Evolutionary conservation across 108 stramenopile genomes (phyloP).

Genomic region (Nannochloropsis granulata): DNA sequence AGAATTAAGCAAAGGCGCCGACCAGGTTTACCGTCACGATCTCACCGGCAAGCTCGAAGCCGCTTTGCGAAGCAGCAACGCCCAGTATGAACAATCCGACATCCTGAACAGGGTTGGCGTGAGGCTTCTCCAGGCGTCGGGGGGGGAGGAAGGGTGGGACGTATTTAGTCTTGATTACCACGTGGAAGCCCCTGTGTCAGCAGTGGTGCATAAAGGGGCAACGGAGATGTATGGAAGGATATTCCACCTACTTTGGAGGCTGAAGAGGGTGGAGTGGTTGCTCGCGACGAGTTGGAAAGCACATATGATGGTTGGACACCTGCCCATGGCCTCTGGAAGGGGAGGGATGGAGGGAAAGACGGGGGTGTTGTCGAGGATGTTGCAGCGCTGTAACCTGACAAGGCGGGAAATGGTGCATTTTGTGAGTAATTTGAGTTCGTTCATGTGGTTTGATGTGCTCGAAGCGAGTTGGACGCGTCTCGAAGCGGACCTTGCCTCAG

Average conservation of each 20-base stretch:
- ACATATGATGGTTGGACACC: conserved; percentile 37
- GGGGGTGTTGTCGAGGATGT: conserved; percentile 40
- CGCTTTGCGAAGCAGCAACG: conserved; percentile 69
- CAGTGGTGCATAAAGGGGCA: conserved; percentile 58
- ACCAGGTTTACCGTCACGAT: conserved; percentile 58
- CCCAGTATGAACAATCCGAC: conserved; percentile 51
- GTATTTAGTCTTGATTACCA: conserved; percentile 74
- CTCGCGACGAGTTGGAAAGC: conserved; percentile 79
- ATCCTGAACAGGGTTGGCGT: conserved; percentile 61
- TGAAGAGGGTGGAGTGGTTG: conserved; percentile 81
- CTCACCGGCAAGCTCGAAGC: conserved; percentile 57
- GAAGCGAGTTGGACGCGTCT: conserved; percentile 80
- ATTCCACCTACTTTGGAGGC: conserved; percentile 72
- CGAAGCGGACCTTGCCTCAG: conserved; percentile 44
- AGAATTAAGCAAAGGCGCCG: conserved; percentile 20
- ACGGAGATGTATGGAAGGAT: conserved; percentile 55
- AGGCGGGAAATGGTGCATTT: conserved; percentile 90
- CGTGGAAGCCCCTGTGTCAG: conserved; percentile 62
- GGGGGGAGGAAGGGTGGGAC: conserved; percentile 66
- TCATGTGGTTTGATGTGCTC: conserved; percentile 82
- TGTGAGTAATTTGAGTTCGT: conserved; percentile 79
- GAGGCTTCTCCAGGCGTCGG: conserved; percentile 40
- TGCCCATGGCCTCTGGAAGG: conserved; percentile 35
- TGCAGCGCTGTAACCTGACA: conserved; percentile 71
- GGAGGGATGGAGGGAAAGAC: too few species aligned